phyloP scores from a whole-genome alignment of 2,329 filamentous ascomycete genomes.

The Blastomyces silverae region DNA sequence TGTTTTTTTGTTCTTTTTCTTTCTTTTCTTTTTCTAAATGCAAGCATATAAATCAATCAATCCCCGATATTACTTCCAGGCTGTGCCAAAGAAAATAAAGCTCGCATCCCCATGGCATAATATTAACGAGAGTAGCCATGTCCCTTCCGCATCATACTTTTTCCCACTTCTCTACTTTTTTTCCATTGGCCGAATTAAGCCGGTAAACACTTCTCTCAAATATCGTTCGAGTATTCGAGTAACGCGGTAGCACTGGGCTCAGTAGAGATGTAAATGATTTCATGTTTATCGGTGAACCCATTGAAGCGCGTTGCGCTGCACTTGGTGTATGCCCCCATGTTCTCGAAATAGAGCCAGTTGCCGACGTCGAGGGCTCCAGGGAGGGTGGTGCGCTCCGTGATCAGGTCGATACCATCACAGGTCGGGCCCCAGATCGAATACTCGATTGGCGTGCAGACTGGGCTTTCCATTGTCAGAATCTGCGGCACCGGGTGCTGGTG shows the following conservation, averaged over 20 bases:
- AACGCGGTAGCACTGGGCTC: slow-evolving; percentile 79
- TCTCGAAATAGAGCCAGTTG: slow-evolving; percentile 97
- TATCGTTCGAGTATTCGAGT: slow-evolving; percentile 43
- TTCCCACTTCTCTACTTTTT: not conserved
- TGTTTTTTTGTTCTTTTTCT: too few species aligned
- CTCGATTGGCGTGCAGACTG: slow-evolving; percentile 59
- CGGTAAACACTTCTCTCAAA: not conserved
- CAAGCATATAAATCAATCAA: not conserved
- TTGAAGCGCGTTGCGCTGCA: slow-evolving; percentile 98
- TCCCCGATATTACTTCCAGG: not conserved
- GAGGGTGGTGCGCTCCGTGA: slow-evolving; percentile 73
- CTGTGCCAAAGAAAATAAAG: not conserved
- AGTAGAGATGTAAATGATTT: slow-evolving; percentile 90
- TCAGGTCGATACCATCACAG: slow-evolving; percentile 95
- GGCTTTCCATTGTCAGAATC: slow-evolving; percentile 61
- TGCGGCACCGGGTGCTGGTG: slow-evolving; percentile 87
- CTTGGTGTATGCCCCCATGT: slow-evolving; percentile 98
- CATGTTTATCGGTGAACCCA: slow-evolving; percentile 86
- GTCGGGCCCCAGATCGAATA: slow-evolving; percentile 99
- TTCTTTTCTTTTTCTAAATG: not conserved
- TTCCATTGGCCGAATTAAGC: not conserved
- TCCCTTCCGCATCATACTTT: not conserved
- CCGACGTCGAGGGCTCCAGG: slow-evolving; percentile 75
- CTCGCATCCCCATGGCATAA: not conserved
- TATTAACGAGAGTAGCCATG: not conserved